Percentiles rank a stretch among this genome's conserved stretches.
These are phyloP conservation scores for Crithidia fasciculata DNA, from an alignment of 208 protist species.

Conservation along the genomic window DNA sequence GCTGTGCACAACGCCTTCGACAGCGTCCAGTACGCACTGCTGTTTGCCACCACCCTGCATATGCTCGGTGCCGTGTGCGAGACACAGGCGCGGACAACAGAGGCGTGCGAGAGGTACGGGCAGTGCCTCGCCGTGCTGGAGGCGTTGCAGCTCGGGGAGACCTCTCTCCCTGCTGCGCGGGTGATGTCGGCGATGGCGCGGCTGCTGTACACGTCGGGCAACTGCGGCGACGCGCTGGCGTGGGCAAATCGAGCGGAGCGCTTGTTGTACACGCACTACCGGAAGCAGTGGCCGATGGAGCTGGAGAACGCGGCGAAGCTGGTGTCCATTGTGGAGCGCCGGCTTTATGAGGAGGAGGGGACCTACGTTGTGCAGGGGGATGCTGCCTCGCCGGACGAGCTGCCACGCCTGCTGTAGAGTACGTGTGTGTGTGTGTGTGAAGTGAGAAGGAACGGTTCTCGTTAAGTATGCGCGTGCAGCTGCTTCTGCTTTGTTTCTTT, in stretches of 20 bases:
- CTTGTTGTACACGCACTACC: constrained; percentile 40
- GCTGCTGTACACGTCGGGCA: constrained; percentile 49
- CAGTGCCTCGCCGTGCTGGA: constrained; percentile 60
- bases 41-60: constrained; percentile 25
- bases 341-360: constrained; percentile 47
- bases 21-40: constrained; percentile 12
- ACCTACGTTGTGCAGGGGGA: constrained; percentile 51
- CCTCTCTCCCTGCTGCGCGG: constrained; percentile 36
- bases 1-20: constrained; percentile 33
- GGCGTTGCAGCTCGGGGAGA: constrained; percentile 31
- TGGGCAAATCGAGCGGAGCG: constrained; percentile 45
- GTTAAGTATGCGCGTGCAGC: too few relatives aligned
- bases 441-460: too few relatives aligned
- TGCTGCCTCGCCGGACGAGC: constrained; percentile 6
- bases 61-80: constrained; percentile 47
- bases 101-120: constrained; percentile 49
- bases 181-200: constrained; percentile 48
- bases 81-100: constrained; percentile 30
- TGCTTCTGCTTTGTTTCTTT: neutral
- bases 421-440: neutral
- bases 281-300: constrained; percentile 49
- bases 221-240: constrained; percentile 54
- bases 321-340: constrained; percentile 37
- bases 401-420: constrained; percentile 6
- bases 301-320: constrained; percentile 27